Base-by-base conservation (phyloP, 164 flowering plant species). In the Vitis rupestris region DNA sequence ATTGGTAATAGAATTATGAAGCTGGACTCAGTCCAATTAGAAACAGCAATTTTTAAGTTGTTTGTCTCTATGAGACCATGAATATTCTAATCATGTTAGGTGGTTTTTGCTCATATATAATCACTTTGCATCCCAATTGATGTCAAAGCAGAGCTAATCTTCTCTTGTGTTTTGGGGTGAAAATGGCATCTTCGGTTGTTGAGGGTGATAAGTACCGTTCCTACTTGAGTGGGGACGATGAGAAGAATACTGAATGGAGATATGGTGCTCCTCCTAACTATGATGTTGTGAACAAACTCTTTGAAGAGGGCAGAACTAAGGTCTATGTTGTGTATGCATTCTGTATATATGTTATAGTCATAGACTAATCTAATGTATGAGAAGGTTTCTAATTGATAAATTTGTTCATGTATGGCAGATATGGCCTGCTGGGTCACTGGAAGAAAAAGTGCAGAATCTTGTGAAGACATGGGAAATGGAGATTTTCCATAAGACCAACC, bases 221-320 rank as follows among this genome's bases (percentile, higher is more conserved):
- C 5, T 31, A 31, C 44, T 31, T 31, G 44, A 31, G 44, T 6
- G 7, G 3, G 52, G 37, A 30, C 23, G 23, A 19, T 19, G 72
- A 51, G 59, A 69, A 61, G 31, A 30, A 61, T 30, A 61, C 65
- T 16, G 2, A 29, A 30, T 69, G 72, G 72, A 69, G 59, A 30
- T 51, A 8, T 61, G 72, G 72, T 67, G 70, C 51, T n/a, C 70
- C 62, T 55, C 61, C 61, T 2, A 67, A 67, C 52, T 56, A 57
- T 57, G 59, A 69, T 61, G 59, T 19, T 50, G 86, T 82, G 0
- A 75, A 85, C 74, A 76, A 81, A 63, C 83, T 85, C 74, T 85
- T 85, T 60, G 88, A 85, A 72, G 68, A 85, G 71, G 86, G 81
- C 52, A 75, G 86, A 69, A 81, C 88, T 8, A 72, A 81, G 79